Percentiles rank a stretch among this genome's conserved stretches.
phyloP scores from a whole-genome alignment of 2,329 filamentous ascomycete species.

The Eutypella sp. region DNA sequence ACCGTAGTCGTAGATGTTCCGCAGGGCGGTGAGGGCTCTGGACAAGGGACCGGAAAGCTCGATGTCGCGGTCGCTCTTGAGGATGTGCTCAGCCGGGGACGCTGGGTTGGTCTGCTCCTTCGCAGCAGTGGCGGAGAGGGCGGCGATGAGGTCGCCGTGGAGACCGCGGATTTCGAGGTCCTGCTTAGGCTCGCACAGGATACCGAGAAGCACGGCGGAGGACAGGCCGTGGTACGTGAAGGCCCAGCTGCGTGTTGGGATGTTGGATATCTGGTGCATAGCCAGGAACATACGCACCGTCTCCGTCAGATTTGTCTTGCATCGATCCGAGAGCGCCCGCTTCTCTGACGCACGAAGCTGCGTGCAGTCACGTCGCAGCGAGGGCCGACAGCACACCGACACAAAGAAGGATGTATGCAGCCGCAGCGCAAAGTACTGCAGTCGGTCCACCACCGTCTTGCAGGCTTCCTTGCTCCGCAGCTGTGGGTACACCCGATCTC shows the following conservation, averaged over 20 bases:
- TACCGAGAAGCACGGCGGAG: conserved; percentile 59
- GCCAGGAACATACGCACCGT: conserved; percentile 65
- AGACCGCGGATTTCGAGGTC: conserved; percentile 59
- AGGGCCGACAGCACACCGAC: conserved; percentile 60
- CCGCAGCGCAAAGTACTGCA: conserved; percentile 61
- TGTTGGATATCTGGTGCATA: conserved; percentile 63
- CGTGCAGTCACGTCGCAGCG: conserved; percentile 50
- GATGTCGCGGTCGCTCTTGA: conserved; percentile 54
- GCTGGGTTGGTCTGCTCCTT: conserved; percentile 53
- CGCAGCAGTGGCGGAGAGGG: conserved; percentile 58
- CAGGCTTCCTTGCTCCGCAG: conserved; percentile 58
- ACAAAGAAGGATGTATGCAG: conserved; percentile 62
- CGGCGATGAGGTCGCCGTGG: conserved; percentile 59
- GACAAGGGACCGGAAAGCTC: conserved; percentile 58
- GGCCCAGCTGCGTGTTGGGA: conserved; percentile 62
- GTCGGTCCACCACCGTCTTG: conserved; percentile 57
- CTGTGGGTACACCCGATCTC: conserved; percentile 43
- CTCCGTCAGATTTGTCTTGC: conserved; percentile 58
- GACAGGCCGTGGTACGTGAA: conserved; percentile 65
- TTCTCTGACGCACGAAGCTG: conserved; percentile 49
- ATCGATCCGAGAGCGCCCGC: conserved; percentile 49
- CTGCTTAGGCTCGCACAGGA: conserved; percentile 57
- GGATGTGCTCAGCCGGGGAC: conserved; percentile 47
- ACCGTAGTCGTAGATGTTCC: conserved; percentile 63
- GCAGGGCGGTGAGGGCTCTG: conserved; percentile 55